Base-by-base conservation (phyloP, 106 monocot genomes). In the Posidonia australis region DNA sequence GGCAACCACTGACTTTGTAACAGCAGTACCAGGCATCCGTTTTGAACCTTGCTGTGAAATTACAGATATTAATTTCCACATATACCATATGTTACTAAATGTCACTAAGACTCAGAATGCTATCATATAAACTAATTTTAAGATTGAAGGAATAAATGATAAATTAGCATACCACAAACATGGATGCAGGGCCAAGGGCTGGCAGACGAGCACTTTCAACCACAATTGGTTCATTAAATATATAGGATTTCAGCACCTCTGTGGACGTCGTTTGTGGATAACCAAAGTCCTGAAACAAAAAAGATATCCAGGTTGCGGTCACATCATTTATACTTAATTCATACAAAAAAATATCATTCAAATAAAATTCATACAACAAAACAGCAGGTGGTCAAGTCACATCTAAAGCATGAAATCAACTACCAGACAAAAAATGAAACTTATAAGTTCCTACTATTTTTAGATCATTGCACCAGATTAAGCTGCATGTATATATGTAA, bases 181-280 rank as follows among this genome's bases (percentile, higher is more conserved):
- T 90, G 61, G 90, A 72, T 53, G 94, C 90, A 72, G 94, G 94
- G 13, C 90, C 87, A 74, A 96, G 86, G 64, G 90, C 65, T 27
- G 94, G 94, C 46, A 96, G 30, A 10, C 82, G 90, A 60, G 75
- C 78, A 78, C 74, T 71, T 76, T 96, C 94, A 63, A 90, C 70
- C 22, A 83, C 74, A 67, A 90, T 80, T 47, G 94, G 94, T 74
- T 96, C 94, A 82, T 96, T 96, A 76, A 96, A 96, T 74, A 96
- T 68, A 67, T 96, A 90, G 22, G 94, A 96, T 64, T 96, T 96
- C 71, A 96, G 68, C 70, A 79, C 84, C 69, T 96, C 94, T 17
- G 94, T 96, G 51, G 94, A 96, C 30, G 94, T 96, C 46, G 80
- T 90, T 81, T 90, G 90, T 65, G 94, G 94, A 67, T 90, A 96